These are phyloP conservation scores for Podospora australis DNA, from an alignment of 495 filamentous ascomycete genomes.

Conservation along the genomic window DNA sequence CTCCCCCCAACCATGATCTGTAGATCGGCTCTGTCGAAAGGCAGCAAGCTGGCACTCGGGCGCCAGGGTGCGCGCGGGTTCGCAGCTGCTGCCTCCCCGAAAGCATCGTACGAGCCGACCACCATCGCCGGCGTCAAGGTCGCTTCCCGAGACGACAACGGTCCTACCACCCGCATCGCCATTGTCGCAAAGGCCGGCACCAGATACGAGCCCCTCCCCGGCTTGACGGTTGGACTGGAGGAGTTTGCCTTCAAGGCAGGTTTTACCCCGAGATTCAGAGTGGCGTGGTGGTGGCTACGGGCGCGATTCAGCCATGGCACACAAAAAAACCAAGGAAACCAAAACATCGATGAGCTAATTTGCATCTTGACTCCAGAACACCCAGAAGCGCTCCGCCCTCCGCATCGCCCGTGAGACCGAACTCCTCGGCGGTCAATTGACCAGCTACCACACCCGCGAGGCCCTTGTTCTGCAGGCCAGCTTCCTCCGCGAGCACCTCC, in stretches of 20 bases:
- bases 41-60: constrained; percentile 69
- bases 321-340: no score
- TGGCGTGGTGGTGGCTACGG: constrained; percentile 1
- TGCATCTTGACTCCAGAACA: constrained; percentile 55
- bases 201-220: constrained; percentile 81
- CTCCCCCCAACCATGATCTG: constrained; percentile 70
- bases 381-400: constrained; percentile 73
- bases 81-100: constrained; percentile 68
- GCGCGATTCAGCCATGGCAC: constrained; percentile 8
- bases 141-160: constrained; percentile 77
- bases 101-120: constrained; percentile 79
- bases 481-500: constrained; percentile 90
- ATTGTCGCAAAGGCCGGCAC: constrained; percentile 90
- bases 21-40: constrained; percentile 69
- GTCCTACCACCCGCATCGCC: constrained; percentile 82
- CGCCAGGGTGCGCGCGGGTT: constrained; percentile 61
- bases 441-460: constrained; percentile 82
- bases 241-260: constrained; percentile 94
- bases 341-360: constrained; percentile 43
- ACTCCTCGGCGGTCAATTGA: constrained; percentile 82
- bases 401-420: constrained; percentile 92
- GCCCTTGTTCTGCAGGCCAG: constrained; percentile 85
- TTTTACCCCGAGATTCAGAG: constrained; percentile 7
- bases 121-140: constrained; percentile 84
- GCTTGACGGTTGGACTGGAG: constrained; percentile 82